Base-by-base conservation (phyloP, 768 basidiomycete species). In the Russula compacta region DNA sequence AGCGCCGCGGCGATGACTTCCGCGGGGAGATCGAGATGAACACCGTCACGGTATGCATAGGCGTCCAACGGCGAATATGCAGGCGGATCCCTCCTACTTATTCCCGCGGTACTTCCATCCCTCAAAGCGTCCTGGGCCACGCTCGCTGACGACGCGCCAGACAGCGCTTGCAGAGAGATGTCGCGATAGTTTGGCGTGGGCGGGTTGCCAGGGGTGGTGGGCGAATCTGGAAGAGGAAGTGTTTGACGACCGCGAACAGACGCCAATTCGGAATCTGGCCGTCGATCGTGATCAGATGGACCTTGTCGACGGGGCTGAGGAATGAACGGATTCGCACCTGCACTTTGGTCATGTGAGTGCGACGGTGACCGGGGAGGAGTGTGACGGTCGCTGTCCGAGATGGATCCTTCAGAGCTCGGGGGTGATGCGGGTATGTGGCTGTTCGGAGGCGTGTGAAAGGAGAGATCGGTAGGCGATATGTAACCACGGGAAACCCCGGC, bases 11-110 rank as follows among this genome's bases (percentile, higher is more conserved):
- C 82, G 67, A 97, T 93, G 59, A 95, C 82, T 67, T 97, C 94
- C 38, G 93, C 91, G 29, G 94, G 94, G 38, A 97, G 77, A 73
- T 97, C 92, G 51, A 95, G 85, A 54, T 90, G 89, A n/a, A 95
- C 90, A 35, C 93, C 94, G 44, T 92, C 92, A 54, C 84, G 77
- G 68, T 92, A 91, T 29, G 83, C 80, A 67, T 78, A 88, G n/a
- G 89, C 85, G 69, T 92, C 90, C 68, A 92, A 73, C n/a, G 91
- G 90, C 6, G 90, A 91, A 74, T 93, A 93, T 17, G 87, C 89
- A 29, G 92, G 92, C 21, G 91, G 91, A 63, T 88, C 86, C 59
- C 82, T 79, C 67, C 84, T 78, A 60, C 75, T 74, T 49, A 83
- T 56, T 24, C 76, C 67, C 29, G 72, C 68, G 58, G 72, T 62